Percentiles rank a stretch among this genome's conserved stretches.
These are phyloP conservation scores for Cercospora brassicicola DNA, from an alignment of 2,329 filamentous ascomycete genomes.

Conservation along the genomic window DNA sequence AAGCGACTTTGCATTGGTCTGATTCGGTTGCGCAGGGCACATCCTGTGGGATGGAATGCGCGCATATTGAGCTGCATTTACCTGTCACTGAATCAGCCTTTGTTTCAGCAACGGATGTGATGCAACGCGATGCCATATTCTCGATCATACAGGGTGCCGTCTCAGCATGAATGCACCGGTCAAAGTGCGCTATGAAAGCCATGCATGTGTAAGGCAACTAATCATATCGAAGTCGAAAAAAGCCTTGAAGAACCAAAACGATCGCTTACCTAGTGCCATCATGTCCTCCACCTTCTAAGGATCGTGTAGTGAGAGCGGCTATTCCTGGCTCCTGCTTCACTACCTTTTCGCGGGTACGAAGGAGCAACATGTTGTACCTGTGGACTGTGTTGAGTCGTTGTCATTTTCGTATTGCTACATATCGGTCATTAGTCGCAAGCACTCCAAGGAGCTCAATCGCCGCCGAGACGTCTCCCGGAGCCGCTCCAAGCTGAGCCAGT, in stretches of 20 bases:
- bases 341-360: not conserved
- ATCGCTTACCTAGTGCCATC: not conserved
- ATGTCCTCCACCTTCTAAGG: not conserved
- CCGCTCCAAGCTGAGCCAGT: conserved; percentile 52
- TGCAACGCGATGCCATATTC: not conserved
- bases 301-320: not conserved
- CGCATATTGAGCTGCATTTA: not conserved
- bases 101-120: not conserved
- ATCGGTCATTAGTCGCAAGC: conserved; percentile 10
- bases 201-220: conserved; percentile 17
- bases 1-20: not conserved
- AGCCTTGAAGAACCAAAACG: not conserved
- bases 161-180: conserved; percentile 15
- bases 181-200: conserved; percentile 16
- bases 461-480: conserved; percentile 19
- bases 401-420: conserved; percentile 8
- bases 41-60: not conserved
- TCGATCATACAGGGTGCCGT: conserved; percentile 17
- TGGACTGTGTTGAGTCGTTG: not conserved
- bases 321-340: not conserved
- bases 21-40: not conserved
- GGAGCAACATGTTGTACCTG: not conserved
- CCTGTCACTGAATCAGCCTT: not conserved
- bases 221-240: conserved; percentile 7
- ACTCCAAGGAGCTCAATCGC: conserved; percentile 13